Base-by-base conservation (phyloP, 2,329 filamentous ascomycete genomes). In the Alternaria ethzedia region DNA sequence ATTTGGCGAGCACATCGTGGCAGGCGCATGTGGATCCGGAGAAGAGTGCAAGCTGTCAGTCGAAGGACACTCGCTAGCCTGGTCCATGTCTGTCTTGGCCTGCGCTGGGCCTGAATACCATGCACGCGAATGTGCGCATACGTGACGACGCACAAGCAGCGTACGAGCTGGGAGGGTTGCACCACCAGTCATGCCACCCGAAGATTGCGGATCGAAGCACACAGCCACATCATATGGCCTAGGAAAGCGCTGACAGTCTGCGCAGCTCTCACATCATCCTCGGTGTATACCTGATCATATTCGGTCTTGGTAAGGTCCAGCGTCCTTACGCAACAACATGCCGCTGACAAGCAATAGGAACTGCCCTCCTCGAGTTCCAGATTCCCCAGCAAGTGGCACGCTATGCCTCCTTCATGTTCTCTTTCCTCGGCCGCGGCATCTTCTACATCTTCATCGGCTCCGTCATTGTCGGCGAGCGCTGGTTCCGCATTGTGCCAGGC, bases 401-500 rank as follows among this genome's bases (percentile, higher is more conserved):
- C 83, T 97, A 98, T 85, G 95, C 94, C 58, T 97, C 93, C 11
- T 99, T 99, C 86, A 90, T 98, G 82, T 98, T 98, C 86, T 97
- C 93, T 61, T 98, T 99, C 86, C 84, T 98, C 72, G 96, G 96
- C 66, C 94, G 96, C 78, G 96, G 96, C 82, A 86, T 93, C 80
- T 98, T 99, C 86, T 99, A 99, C 87, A 88, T 98, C 82, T 98
- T 99, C 82, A 86, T 97, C 75, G 96, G 95, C 70, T 91, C 89
- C 71, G 91, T 98, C 73, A 87, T 97, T 61, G 87, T 97, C 60
- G 89, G 92, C 72, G 82, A 86, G 68, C 77, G 84, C 67, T 84
- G 88, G 76, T 85, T 91, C 73, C 90, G 89, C 77, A 89, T 90
- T 78, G 88, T 97, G 61, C 89, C 93, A 23, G 96, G 94, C 70